Base-by-base conservation (phyloP, 2,329 filamentous ascomycete genomes). In the Alternaria longipes region DNA sequence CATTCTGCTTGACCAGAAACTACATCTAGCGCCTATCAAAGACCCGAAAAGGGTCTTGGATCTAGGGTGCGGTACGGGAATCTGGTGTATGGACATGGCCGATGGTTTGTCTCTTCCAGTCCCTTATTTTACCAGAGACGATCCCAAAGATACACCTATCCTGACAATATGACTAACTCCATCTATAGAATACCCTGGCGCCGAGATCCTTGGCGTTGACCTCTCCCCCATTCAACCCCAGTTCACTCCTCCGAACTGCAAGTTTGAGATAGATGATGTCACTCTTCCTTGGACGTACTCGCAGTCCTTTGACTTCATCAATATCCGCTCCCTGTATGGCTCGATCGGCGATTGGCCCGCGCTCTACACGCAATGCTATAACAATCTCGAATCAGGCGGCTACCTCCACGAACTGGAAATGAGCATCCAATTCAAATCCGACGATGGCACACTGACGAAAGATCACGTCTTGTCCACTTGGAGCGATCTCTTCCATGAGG, bases 201-300 rank as follows among this genome's bases (percentile, higher is more conserved):
- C 82, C 14, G 68, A 74, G 26, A 78, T 86, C 40, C 77, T 78
- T 7, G 83, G 82, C 30, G 78, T 79, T 20, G 82, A 84, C 67
- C 76, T 84, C 45, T 80, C 78, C 2, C 81, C 82, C 26, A 84
- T 83, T 42, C 83, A 84, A 62, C 82, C 82, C 3, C 62, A 64
- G 40, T 80, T 81, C 72, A 73, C 80, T 0, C 81, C 82, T 0
- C 76, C 79, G 5, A 84, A 84, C 64, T 77, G 76, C 62, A 72
- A 73, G 36, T 84, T 84, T 66, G 78, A 82, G 56, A 74, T 84
- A 49, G 82, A 84, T 66, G 81, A 84, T 57, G 67, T 78, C 18
- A 78, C 74, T 4, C 65, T 69, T 3, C 68, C 68, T 18, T 83
- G 81, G 81, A 80, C 78, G 1, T 76, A 67, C 36, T 70, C 71